phyloP scores from a whole-genome alignment of 2,329 filamentous ascomycete genomes.

The Gaeumannomyces sp. region DNA sequence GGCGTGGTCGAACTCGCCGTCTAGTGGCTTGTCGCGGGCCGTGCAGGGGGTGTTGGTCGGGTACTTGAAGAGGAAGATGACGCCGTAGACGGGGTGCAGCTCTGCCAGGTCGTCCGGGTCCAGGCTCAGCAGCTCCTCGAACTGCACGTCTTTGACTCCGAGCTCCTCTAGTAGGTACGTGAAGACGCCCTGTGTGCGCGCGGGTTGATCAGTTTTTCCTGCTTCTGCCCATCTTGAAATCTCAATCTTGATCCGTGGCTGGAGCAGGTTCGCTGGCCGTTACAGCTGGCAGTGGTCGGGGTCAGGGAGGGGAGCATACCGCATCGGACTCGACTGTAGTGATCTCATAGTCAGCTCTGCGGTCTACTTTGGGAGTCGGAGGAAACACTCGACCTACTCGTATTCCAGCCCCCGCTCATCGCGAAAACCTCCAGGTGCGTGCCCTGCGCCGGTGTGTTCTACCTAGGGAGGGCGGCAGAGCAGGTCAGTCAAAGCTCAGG shows the following conservation, averaged over 20 bases:
- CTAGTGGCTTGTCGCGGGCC: conserved; percentile 58
- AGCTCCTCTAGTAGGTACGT: conserved; percentile 90
- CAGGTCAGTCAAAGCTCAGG: background rate
- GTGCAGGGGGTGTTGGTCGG: conserved; percentile 62
- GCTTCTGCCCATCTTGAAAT: background rate
- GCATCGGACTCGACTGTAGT: conserved; percentile 80
- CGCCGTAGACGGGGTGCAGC: conserved; percentile 78
- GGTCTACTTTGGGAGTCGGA: background rate
- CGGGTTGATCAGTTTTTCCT: background rate
- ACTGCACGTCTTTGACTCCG: conserved; percentile 89
- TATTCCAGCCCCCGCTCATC: conserved; percentile 72
- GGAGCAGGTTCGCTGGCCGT: conserved; percentile 11
- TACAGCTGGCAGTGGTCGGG: conserved; percentile 7
- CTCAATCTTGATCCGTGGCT: background rate
- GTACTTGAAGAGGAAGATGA: conserved; percentile 99
- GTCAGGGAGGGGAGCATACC: conserved; percentile 47
- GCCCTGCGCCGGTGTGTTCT: background rate
- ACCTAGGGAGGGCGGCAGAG: background rate
- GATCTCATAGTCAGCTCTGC: background rate
- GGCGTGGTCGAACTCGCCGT: conserved; percentile 73
- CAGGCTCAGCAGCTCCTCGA: conserved; percentile 89
- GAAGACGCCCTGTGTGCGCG: conserved; percentile 69
- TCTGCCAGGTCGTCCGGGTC: conserved; percentile 67
- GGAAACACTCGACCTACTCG: conserved; percentile 47
- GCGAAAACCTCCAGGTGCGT: conserved; percentile 9